phyloP scores from a whole-genome alignment of 2,329 filamentous ascomycete genomes.

The Ambrosiella cleistominuta region DNA sequence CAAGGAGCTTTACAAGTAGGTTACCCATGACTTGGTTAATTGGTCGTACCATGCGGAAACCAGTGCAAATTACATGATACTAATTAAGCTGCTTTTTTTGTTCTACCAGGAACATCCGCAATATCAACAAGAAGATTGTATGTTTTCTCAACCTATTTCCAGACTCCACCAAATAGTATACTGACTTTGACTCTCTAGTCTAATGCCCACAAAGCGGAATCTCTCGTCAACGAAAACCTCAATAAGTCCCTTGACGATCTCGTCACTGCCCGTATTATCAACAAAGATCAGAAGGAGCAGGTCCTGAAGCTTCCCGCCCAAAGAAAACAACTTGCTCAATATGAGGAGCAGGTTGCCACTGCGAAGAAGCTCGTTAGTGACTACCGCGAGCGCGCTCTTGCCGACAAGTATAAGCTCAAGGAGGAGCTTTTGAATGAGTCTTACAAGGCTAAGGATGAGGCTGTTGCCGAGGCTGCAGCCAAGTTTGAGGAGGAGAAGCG shows the following conservation, averaged over 20 bases:
- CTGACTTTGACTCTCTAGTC: constrained; percentile 27
- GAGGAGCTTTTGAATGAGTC: constrained; percentile 34
- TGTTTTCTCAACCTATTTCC: constrained; percentile 20
- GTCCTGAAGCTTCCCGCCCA: constrained; percentile 60
- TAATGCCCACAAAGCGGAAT: constrained; percentile 55
- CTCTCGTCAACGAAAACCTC: constrained; percentile 50
- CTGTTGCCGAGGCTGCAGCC: constrained; percentile 31
- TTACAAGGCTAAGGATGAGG: constrained; percentile 37
- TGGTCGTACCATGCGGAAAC: too few species aligned
- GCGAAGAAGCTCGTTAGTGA: constrained; percentile 62
- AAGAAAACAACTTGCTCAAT: constrained; percentile 47
- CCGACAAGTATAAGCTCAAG: constrained; percentile 43
- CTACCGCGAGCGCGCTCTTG: constrained; percentile 41
- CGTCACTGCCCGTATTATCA: constrained; percentile 55
- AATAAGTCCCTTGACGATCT: constrained; percentile 57
- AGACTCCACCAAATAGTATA: not conserved
- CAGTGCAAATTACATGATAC: too few species aligned
- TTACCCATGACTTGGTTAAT: constrained; percentile 2
- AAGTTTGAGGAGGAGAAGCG: constrained; percentile 22
- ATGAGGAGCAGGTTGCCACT: constrained; percentile 56
- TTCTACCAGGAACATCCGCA: constrained; percentile 59
- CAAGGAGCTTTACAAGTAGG: constrained; percentile 80
- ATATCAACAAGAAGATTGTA: constrained; percentile 87
- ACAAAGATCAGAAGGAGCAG: constrained; percentile 62
- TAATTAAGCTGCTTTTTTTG: not conserved